Evolutionary conservation across 2,329 filamentous ascomycete genomes (phyloP), one percentile per base, ranked within the genome.

Genomic region (Aspergillus felis): DNA sequence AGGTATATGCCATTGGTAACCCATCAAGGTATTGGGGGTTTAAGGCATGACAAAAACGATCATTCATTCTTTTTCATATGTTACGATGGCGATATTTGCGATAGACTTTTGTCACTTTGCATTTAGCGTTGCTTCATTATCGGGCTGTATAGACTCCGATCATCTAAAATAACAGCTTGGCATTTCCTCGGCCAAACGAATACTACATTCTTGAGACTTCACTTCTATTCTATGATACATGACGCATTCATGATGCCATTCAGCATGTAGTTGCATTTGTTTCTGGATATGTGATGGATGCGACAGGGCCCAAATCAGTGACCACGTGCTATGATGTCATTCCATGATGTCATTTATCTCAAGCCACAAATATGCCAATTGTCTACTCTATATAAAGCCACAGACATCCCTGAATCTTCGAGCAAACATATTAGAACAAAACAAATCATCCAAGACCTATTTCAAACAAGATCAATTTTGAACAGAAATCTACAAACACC

Each of bases 1-100:
- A 25, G 84, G 84, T 0, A 78, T 84, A 24, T 84, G 81, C 64
- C 79, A 82, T 68, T 84, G 81, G 78, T 83, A 67, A 72, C 57
- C 28, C 22, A 32, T 32, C 29, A 17, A 17, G 14, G 5, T 27
- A 27, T 48, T 25, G 22, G 10, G 32, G 12, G 20, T n/a, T 47
- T 12, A 51, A 3, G 24, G 35, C 32, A 25, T 32, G 25, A 10
- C 22, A 8, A 56, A 25, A 38, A 22, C 38, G 46, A 44, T 35
- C 24, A 27, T 20, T 53, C 24, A 9, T 29, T 28, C 49, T 32
- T 20, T 46, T 47, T 53, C n/a, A 3, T 52, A 41, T 42, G 44
- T 47, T 12, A 27, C 22, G 24, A 24, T 7, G 8, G 44, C 14
- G 24, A 24, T 10, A 27, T 24, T 3, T 24, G 20, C 10, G 44